Base-by-base conservation (phyloP, 176 grass and related monocot genomes). In the Oropetium thomaeum region DNA sequence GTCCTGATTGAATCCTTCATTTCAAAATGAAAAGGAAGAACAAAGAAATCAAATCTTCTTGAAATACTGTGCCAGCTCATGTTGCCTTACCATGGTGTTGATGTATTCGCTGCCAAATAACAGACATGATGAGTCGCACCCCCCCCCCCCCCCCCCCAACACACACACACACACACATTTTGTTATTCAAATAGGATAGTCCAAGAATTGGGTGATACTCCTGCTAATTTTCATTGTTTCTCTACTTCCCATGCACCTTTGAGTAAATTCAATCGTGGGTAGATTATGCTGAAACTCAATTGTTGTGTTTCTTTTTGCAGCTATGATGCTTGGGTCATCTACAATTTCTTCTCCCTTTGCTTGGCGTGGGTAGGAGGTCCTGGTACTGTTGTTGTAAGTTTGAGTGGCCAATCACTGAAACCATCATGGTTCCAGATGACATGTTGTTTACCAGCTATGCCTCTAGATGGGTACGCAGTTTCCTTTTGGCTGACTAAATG, bases 311-410 rank as follows among this genome's bases (percentile, higher is more conserved):
- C 84, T 19, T 92, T 86, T 88, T 23, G 2, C 85, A 97, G 90
- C 35, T 97, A 97, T 66, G 93, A 93, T 65, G 90, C 93, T 45
- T 93, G 93, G 93, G 85, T 92, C 67, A 93, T 97, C 67, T 97
- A 88, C 72, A 97, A 93, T 80, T 97, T 97, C 80, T 84, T 97
- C 71, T 97, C 89, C 54, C 79, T 97, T 65, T 97, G 93, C 83
- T 74, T 97, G 76, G 93, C 93, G 41, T 97, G 93, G 90, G 93
- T 97, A 28, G 93, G 93, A 75, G 89, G 93, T 33, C 90, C 89
- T 69, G 93, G 87, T 78, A 85, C 71, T 7, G 93, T 97, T 62
- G 90, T 97, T 53, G 84, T 85, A 76, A 92, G 58, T 79, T 75
- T 96, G 73, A 96, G 53, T 62, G 92, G 92, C 11, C 89, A 75